These are phyloP conservation scores for Fulvia fulva DNA, from an alignment of 2,329 filamentous ascomycete genomes.

Conservation along the genomic window DNA sequence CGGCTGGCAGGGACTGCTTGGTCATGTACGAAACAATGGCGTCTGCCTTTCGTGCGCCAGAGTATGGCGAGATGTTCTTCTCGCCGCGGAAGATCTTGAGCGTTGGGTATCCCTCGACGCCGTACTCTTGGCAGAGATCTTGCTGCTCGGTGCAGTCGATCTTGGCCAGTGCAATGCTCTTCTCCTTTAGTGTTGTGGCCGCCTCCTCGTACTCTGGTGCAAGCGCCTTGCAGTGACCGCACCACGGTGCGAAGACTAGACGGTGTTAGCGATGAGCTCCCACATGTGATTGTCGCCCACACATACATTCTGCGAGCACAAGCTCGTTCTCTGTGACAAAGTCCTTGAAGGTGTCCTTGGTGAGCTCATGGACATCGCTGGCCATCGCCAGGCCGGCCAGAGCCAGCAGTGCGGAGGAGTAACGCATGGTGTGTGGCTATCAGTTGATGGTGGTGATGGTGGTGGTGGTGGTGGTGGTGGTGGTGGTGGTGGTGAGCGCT, in stretches of 20 bases:
- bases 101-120: constrained; percentile 96
- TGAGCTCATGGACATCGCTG: constrained; percentile 82
- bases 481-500: neutral
- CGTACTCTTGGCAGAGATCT: constrained; percentile 83
- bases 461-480: neutral
- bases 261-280: constrained; percentile 2
- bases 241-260: constrained; percentile 90
- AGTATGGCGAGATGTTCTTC: constrained; percentile 77
- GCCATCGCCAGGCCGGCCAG: constrained; percentile 59
- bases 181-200: constrained; percentile 78
- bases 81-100: constrained; percentile 96
- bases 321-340: constrained; percentile 84
- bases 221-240: constrained; percentile 97
- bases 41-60: constrained; percentile 82
- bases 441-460: neutral
- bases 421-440: constrained; percentile 21
- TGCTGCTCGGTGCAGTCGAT: constrained; percentile 93
- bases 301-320: constrained; percentile 89
- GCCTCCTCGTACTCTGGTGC: constrained; percentile 88
- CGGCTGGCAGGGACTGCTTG: constrained; percentile 92
- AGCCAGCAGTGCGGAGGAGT: constrained; percentile 41
- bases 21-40: constrained; percentile 84
- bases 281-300: too few relatives aligned
- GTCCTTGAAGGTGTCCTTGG: constrained; percentile 77
- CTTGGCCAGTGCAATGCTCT: constrained; percentile 81